These are phyloP conservation scores for Polytrichum formosum DNA, from an alignment of 225 moss, liverwort and hornwort species.

Conservation along the genomic window DNA sequence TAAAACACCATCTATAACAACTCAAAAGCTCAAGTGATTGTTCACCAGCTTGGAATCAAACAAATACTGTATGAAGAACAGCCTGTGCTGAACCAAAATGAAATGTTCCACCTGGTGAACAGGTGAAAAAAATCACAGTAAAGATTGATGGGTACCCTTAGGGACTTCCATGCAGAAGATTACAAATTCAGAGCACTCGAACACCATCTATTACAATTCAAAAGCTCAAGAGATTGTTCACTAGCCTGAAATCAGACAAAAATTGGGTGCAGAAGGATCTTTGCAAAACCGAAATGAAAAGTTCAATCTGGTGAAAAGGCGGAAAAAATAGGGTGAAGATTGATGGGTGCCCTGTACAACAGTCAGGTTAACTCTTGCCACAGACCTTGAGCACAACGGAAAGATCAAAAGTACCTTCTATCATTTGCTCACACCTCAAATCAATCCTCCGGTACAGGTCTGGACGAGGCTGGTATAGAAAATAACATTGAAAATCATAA, in stretches of 20 bases:
- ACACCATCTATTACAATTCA: too few relatives aligned
- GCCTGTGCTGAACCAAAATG: too few relatives aligned
- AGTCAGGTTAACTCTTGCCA: not conserved
- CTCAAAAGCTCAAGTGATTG: too few relatives aligned
- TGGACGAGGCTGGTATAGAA: constrained; percentile 66
- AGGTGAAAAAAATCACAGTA: too few relatives aligned
- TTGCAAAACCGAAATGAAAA: constrained; percentile 1
- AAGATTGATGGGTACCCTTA: too few relatives aligned
- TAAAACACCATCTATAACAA: too few relatives aligned
- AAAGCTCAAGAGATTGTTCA: too few relatives aligned
- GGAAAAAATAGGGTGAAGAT: not conserved
- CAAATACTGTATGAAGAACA: too few relatives aligned
- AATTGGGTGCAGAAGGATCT: not conserved
- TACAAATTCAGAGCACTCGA: too few relatives aligned
- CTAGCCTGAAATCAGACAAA: constrained; percentile 6
- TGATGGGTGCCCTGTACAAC: not conserved
- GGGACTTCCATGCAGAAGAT: too few relatives aligned
- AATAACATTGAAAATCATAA: constrained; percentile 83
- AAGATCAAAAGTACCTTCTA: constrained; percentile 45
- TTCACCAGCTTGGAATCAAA: too few relatives aligned
- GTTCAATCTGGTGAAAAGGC: not conserved
- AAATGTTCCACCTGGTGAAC: too few relatives aligned
- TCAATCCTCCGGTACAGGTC: constrained; percentile 82
- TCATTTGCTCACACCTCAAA: constrained; percentile 86
- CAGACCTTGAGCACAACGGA: not conserved